Percentiles rank a stretch among this genome's conserved stretches.
These are phyloP conservation scores for Fragosphaeria purpurea DNA, from an alignment of 2,329 filamentous ascomycete genomes.

Conservation along the genomic window DNA sequence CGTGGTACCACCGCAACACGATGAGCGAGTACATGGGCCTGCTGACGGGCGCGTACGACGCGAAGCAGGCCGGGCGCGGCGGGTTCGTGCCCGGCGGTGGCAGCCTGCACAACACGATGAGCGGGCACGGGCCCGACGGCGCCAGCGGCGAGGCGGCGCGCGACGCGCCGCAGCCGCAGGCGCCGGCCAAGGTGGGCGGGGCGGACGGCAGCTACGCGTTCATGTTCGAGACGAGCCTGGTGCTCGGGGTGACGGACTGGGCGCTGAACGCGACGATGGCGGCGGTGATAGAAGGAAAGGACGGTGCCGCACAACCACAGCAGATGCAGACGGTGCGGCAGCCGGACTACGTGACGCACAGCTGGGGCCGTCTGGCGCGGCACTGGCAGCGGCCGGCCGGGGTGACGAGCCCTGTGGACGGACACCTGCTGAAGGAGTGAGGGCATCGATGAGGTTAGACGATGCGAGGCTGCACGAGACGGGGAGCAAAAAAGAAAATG, in stretches of 20 bases:
- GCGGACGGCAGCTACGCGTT: conserved; percentile 55
- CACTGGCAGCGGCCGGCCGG: conserved; percentile 9
- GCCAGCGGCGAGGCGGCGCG: conserved; percentile 46
- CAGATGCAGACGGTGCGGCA: conserved; percentile 34
- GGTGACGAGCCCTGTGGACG: background rate
- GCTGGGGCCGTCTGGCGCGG: conserved; percentile 50
- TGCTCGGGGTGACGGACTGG: conserved; percentile 65
- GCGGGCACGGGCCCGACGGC: conserved; percentile 53
- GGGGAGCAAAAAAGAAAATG: background rate
- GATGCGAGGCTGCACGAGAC: background rate
- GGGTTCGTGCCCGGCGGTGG: conserved; percentile 52
- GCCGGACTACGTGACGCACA: conserved; percentile 67
- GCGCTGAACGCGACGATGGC: conserved; percentile 43
- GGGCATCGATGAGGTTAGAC: too few species aligned
- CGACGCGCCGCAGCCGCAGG: conserved; percentile 34
- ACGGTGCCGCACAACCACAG: too few species aligned
- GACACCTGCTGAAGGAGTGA: conserved; percentile 7
- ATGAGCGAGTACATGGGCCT: conserved; percentile 56
- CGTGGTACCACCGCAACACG: conserved; percentile 62
- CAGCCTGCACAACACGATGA: conserved; percentile 61
- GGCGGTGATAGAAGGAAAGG: background rate
- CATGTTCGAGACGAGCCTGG: conserved; percentile 60
- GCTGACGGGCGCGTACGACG: conserved; percentile 49
- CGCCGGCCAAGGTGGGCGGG: conserved; percentile 48
- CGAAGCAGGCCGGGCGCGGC: conserved; percentile 46